Evolutionary conservation across 352 stramenopile species (phyloP).

Genomic region (Phytophthora multivora): DNA sequence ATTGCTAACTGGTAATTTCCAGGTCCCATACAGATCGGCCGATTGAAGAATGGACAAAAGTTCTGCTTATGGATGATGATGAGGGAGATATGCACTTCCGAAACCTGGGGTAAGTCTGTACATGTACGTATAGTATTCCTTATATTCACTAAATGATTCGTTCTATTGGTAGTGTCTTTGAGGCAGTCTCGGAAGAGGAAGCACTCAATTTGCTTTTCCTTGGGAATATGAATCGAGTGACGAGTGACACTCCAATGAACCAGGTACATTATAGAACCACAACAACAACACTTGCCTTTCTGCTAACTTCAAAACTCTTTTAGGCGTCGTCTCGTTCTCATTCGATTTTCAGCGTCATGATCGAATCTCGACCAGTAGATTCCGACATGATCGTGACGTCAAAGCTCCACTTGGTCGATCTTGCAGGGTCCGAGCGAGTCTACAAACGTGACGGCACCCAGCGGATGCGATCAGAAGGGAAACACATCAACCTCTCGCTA

Average conservation of each 20-base stretch:
- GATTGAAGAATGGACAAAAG: constrained; percentile 84
- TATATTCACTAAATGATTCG: background rate
- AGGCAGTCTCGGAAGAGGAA: constrained; percentile 90
- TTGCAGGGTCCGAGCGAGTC: constrained; percentile 96
- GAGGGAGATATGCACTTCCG: constrained; percentile 83
- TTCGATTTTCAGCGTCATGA: constrained; percentile 96
- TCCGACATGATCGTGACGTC: constrained; percentile 84
- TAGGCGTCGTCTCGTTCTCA: constrained; percentile 92
- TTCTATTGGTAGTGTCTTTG: constrained; percentile 54
- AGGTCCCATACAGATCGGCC: constrained; percentile 74
- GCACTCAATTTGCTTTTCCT: constrained; percentile 96
- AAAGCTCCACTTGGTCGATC: constrained; percentile 95
- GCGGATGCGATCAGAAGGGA: constrained; percentile 92
- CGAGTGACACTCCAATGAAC: constrained; percentile 97
- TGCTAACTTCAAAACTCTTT: background rate
- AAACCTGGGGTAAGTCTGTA: constrained; percentile 56
- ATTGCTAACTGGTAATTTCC: background rate
- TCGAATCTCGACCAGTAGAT: constrained; percentile 80
- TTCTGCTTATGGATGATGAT: constrained; percentile 78
- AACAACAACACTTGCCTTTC: background rate
- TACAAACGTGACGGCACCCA: constrained; percentile 93
- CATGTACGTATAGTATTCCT: too few species aligned
- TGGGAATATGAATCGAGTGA: constrained; percentile 96
- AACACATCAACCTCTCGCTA: constrained; percentile 96
- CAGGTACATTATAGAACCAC: constrained; percentile 40